phyloP scores from a whole-genome alignment of 2,329 filamentous ascomycete species.

The Pezicula neosporulosa region DNA sequence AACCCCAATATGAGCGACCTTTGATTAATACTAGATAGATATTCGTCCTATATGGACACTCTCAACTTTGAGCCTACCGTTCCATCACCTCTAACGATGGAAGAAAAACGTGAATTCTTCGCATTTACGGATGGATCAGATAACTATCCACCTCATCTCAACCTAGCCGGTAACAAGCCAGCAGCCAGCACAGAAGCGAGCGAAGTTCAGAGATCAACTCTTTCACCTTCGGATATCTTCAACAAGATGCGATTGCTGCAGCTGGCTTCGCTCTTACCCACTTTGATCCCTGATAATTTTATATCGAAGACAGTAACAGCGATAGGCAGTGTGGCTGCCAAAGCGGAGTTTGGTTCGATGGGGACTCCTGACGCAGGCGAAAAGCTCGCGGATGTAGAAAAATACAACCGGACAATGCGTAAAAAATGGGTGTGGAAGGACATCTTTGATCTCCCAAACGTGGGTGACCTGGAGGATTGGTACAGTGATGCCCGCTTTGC shows the following conservation, averaged over 20 bases:
- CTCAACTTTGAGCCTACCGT: neutral
- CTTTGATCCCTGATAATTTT: neutral
- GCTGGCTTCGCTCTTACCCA: no score
- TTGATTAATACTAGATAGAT: neutral
- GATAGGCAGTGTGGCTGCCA: neutral
- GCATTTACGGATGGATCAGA: slow-evolving; percentile 2
- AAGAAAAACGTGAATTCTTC: neutral
- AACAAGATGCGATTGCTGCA: no score
- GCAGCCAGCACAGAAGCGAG: neutral
- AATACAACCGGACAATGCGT: slow-evolving; percentile 9
- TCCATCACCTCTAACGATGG: neutral
- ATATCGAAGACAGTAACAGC: neutral
- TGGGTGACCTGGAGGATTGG: slow-evolving; percentile 21
- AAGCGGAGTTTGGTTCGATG: neutral
- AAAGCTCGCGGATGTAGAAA: slow-evolving; percentile 7
- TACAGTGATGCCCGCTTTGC: slow-evolving; percentile 34
- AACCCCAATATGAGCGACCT: no score
- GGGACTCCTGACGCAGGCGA: neutral
- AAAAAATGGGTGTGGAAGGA: slow-evolving; percentile 17
- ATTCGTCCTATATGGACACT: neutral
- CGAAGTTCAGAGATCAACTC: no score
- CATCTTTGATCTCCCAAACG: slow-evolving; percentile 23
- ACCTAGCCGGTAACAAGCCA: neutral
- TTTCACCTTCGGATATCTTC: no score
- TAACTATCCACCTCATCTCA: slow-evolving; percentile 26